Evolutionary conservation across 108 stramenopile species (phyloP), one percentile per base, ranked within the genome.

Genomic region (Epipyxis sp.): DNA sequence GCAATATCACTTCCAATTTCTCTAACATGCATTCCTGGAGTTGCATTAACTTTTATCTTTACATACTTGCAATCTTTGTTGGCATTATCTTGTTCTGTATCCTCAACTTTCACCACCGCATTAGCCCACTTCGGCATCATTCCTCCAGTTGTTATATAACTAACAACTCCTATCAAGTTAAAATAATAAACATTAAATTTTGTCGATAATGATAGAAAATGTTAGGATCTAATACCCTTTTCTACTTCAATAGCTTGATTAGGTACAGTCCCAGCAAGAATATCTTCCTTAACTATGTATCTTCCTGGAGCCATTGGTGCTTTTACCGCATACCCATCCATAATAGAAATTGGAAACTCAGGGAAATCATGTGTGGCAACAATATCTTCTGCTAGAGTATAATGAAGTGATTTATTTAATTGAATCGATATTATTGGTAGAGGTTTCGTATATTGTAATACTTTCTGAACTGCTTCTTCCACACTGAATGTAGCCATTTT

Each of bases 141-240:
- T 1, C 84, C 78, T 37, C 88, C 88, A 10, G 88, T 89, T 10
- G 88, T 85, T 32, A 89, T 80, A 80, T 88, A 89, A 57, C 58
- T 69, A 20, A 81, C 78, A 20, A 6, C 13, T 50, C 13, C 13
- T 50, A 20, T 50, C 13, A 20, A 50, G 46, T 13, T 6, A 50
- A 20, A 50, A 50, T 50, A n/a, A n/a, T n/a, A n/a, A n/a, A n/a
- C n/a, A n/a, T n/a, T n/a, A n/a, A n/a, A n/a, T n/a, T n/a, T n/a
- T n/a, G n/a, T n/a, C n/a, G n/a, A n/a, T n/a, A n/a, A n/a, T n/a
- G n/a, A n/a, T n/a, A n/a, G n/a, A n/a, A n/a, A n/a, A n/a, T n/a
- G n/a, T n/a, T n/a, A 13, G 46, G 46, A 50, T 50, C 13, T 13
- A 3, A 32, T 6, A 6, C 20, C 61, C 69, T 83, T 13, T 30